Evolutionary conservation across 768 basidiomycete species (phyloP).

Genomic region (Lepiota venenata): DNA sequence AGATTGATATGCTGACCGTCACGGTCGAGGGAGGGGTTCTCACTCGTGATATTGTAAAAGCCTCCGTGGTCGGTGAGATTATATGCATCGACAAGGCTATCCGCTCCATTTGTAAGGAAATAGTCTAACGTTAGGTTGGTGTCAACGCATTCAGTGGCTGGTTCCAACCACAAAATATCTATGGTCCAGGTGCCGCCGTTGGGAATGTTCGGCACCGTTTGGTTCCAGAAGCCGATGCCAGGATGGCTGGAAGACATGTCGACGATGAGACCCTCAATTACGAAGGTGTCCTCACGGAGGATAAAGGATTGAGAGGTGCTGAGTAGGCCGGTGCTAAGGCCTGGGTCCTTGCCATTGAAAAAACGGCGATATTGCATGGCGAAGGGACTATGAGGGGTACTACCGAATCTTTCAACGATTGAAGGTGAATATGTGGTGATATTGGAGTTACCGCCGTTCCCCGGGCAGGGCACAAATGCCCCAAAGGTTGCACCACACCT

Average conservation of each 20-base stretch:
- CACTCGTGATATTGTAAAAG: background rate
- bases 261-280: background rate
- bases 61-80: slow-evolving; percentile 4
- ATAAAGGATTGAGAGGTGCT: background rate
- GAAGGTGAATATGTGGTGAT: background rate
- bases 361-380: background rate
- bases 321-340: background rate
- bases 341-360: background rate
- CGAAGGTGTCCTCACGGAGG: background rate
- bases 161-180: slow-evolving; percentile 2
- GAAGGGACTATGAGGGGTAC: slow-evolving; percentile 1
- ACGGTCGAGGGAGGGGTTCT: slow-evolving; percentile 14
- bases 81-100: background rate
- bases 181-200: background rate
- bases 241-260: slow-evolving; percentile 2
- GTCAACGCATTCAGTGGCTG: background rate
- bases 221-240: slow-evolving; percentile 2
- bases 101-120: background rate
- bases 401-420: background rate
- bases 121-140: background rate
- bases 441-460: slow-evolving; percentile 3
- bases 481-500: too few relatives aligned
- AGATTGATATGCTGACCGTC: slow-evolving; percentile 18
- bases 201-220: background rate
- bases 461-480: too few relatives aligned